Evolutionary conservation across 176 grass and related monocot genomes (phyloP).

Genomic region (Ananas comosus): DNA sequence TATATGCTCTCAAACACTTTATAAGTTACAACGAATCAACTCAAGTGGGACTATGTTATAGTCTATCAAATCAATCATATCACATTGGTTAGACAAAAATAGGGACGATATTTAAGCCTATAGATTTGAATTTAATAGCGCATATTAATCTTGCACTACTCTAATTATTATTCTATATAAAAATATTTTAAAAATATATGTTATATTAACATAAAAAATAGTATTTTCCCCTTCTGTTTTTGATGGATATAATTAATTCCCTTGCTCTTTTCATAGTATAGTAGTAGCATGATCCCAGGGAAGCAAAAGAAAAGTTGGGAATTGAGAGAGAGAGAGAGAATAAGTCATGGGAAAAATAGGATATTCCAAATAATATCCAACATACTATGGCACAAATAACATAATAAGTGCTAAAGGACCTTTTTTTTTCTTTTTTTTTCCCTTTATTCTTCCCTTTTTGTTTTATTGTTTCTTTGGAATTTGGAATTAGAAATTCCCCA

Average conservation of each 20-base stretch:
- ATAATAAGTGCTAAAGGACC: background rate
- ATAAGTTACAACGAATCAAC: too few species aligned
- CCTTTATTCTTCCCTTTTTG: background rate
- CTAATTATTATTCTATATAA: too few species aligned
- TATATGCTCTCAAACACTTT: too few species aligned
- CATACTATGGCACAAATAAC: background rate
- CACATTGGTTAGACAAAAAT: too few species aligned
- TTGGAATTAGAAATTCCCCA: background rate
- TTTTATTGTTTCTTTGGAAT: background rate
- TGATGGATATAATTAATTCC: background rate
- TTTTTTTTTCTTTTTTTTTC: background rate
- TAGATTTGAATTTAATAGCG: too few species aligned
- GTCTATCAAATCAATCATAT: too few species aligned
- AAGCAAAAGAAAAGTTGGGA: background rate
- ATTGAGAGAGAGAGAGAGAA: background rate
- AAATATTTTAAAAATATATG: too few species aligned
- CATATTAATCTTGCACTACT: too few species aligned
- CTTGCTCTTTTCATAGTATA: background rate
- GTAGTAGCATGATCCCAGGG: background rate
- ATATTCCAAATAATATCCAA: conserved; percentile 11
- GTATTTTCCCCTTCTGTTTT: too few species aligned
- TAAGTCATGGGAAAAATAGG: background rate
- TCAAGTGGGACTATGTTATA: too few species aligned
- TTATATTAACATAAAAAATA: too few species aligned
- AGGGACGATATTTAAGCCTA: too few species aligned